Percentiles rank a stretch among this genome's conserved stretches.
Conservation (phyloP, 1,284 basidiomycete species). For the Ceratobasidium sp. region DNA sequence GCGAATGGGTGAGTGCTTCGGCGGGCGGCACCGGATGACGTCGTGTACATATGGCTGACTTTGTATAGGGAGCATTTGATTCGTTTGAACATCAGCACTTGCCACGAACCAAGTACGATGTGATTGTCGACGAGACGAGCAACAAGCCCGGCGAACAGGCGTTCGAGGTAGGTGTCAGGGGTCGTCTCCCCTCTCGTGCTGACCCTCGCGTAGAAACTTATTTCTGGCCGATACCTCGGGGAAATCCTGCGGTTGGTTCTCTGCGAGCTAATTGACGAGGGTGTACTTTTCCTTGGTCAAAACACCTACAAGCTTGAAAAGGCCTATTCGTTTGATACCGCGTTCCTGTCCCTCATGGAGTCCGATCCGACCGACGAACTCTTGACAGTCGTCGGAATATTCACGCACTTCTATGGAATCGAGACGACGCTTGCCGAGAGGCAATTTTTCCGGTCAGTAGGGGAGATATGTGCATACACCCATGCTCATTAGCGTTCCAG, state of each 20-base stretch:
- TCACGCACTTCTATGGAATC: conserved; percentile 92
- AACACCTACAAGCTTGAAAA: conserved; percentile 98
- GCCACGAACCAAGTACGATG: conserved; percentile 93
- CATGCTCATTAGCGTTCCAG: conserved; percentile 48
- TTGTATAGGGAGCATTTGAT: conserved; percentile 90
- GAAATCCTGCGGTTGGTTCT: conserved; percentile 94
- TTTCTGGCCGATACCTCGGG: conserved; percentile 96
- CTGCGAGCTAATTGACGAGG: conserved; percentile 95
- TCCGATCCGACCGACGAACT: conserved; percentile 98
- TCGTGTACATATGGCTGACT: conserved; percentile 13
- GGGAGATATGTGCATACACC: neutral
- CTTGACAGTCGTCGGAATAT: conserved; percentile 94
- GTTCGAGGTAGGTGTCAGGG: conserved; percentile 66
- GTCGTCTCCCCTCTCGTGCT: neutral
- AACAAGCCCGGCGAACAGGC: conserved; percentile 98
- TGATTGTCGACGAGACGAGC: conserved; percentile 88
- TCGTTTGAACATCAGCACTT: conserved; percentile 95
- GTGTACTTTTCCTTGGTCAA: conserved; percentile 96
- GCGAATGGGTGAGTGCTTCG: conserved; percentile 80
- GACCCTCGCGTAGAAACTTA: conserved; percentile 79
- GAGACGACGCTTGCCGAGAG: conserved; percentile 94
- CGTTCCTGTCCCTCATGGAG: conserved; percentile 96
- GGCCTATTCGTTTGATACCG: conserved; percentile 92
- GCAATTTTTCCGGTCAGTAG: conserved; percentile 74
- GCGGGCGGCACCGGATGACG: neutral